Evolutionary conservation across 495 filamentous ascomycete genomes (phyloP), one percentile per base, ranked within the genome.

Genomic region (Penicillium diatomitis): DNA sequence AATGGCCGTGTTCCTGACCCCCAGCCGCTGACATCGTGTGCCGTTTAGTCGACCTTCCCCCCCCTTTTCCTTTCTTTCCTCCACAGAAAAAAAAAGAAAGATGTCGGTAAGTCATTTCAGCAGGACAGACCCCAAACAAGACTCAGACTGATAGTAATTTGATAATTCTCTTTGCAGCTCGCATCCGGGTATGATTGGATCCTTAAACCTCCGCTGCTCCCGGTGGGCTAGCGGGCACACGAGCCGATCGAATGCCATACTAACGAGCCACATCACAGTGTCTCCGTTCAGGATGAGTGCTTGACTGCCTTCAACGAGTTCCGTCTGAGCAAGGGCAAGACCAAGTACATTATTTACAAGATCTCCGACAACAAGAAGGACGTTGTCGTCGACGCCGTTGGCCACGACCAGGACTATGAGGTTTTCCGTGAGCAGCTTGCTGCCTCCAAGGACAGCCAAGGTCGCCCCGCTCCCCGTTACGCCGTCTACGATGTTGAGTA

Each of bases 271-370:
- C 41, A 41, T 12, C 43, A 44, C 44, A 96, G 91, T 75, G 89
- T 92, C 57, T 73, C 79, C 48, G 79, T 97, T 53, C 64, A 73
- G 50, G 77, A 81, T 58, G 87, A 96, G 34, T 95, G 90, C 81
- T 75, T 95, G 70, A 66, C 67, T 44, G 72, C 74, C 52, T 97
- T 87, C 82, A 90, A 95, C 66, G 82, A 95, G 47, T 84, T 98
- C 52, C 95, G 95, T 79, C 79, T 90, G 57, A 81, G 75, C 73
- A 88, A 90, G 68, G 62, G 61, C 49, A 83, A 83, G 70, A 73
- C 81, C 76, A 96, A 94, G 75, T 98, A 81, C 75, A 85, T 98
- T 74, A 86, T 98, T 82, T 97, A 83, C 86, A 95, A 95, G 79
- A 84, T 98, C 62, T 79, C 85, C 55, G 88, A 95, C 70, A 81